Conservation (phyloP, 2,329 filamentous ascomycete species). For the Epichloe gansuensis region DNA sequence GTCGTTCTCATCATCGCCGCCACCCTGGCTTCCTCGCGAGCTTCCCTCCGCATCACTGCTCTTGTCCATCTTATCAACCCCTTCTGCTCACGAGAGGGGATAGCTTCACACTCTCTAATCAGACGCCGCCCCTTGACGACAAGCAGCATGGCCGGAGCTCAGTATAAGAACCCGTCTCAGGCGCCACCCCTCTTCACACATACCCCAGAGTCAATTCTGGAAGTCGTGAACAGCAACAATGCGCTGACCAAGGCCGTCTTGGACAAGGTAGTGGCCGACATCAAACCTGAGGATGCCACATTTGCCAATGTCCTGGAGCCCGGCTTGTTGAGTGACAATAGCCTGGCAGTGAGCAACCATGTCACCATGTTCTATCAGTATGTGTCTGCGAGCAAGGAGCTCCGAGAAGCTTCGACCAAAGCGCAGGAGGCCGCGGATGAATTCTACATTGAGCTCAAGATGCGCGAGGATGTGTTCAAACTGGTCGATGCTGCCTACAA, state of each 20-base stretch:
- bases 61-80: constrained; percentile 45
- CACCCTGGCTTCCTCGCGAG: constrained; percentile 55
- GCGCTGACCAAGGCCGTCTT: constrained; percentile 48
- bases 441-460: constrained; percentile 63
- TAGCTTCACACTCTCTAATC: constrained; percentile 6
- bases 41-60: constrained; percentile 43
- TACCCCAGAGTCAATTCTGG: constrained; percentile 54
- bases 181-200: constrained; percentile 65
- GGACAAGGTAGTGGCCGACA: constrained; percentile 53
- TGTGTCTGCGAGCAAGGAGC: constrained; percentile 52
- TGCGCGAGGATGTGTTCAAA: constrained; percentile 71
- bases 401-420: constrained; percentile 65
- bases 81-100: constrained; percentile 25
- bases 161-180: constrained; percentile 64
- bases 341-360: constrained; percentile 41
- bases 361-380: constrained; percentile 74
- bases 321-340: constrained; percentile 61
- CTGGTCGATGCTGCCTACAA: constrained; percentile 47
- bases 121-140: constrained; percentile 28
- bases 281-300: constrained; percentile 38
- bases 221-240: constrained; percentile 54
- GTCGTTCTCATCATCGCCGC: constrained; percentile 44
- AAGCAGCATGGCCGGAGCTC: constrained; percentile 49
- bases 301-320: constrained; percentile 47
- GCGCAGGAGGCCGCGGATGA: constrained; percentile 66